Conservation (phyloP, 2,329 filamentous ascomycete genomes). For the Colletotrichum sp. region DNA sequence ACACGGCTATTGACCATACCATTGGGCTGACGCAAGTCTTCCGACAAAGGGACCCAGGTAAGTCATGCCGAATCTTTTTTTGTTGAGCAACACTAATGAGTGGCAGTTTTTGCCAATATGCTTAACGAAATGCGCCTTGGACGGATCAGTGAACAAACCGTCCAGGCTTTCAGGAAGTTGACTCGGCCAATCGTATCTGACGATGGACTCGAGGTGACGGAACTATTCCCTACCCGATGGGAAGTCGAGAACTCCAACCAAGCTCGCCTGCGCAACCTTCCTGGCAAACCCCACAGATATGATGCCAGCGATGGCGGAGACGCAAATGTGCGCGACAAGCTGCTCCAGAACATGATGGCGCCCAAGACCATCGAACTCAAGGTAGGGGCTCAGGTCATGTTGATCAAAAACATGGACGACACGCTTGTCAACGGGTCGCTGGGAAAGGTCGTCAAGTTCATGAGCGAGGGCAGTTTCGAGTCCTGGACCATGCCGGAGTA, state of each 20-base stretch:
- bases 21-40: slow-evolving; percentile 96
- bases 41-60: slow-evolving; percentile 84
- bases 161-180: slow-evolving; percentile 76
- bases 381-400: slow-evolving; percentile 94
- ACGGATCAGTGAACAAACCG: slow-evolving; percentile 76
- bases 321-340: slow-evolving; percentile 70
- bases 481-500: slow-evolving; percentile 32
- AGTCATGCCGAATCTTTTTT: slow-evolving; percentile 23
- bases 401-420: slow-evolving; percentile 99
- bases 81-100: neutral
- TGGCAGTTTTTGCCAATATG: slow-evolving; percentile 84
- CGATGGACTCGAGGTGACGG: slow-evolving; percentile 82
- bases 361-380: slow-evolving; percentile 82
- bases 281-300: slow-evolving; percentile 71
- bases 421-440: slow-evolving; percentile 92
- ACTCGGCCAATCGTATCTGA: slow-evolving; percentile 73
- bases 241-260: slow-evolving; percentile 91
- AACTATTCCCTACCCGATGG: slow-evolving; percentile 87
- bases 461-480: slow-evolving; percentile 52
- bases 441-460: slow-evolving; percentile 83
- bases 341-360: slow-evolving; percentile 92
- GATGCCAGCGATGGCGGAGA: slow-evolving; percentile 82
- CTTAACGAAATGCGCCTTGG: slow-evolving; percentile 97
- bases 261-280: slow-evolving; percentile 72
- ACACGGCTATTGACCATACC: slow-evolving; percentile 90